Percentiles rank a stretch among this genome's conserved stretches.
phyloP scores from a whole-genome alignment of 768 basidiomycete genomes.

The Phallus indusiatus region DNA sequence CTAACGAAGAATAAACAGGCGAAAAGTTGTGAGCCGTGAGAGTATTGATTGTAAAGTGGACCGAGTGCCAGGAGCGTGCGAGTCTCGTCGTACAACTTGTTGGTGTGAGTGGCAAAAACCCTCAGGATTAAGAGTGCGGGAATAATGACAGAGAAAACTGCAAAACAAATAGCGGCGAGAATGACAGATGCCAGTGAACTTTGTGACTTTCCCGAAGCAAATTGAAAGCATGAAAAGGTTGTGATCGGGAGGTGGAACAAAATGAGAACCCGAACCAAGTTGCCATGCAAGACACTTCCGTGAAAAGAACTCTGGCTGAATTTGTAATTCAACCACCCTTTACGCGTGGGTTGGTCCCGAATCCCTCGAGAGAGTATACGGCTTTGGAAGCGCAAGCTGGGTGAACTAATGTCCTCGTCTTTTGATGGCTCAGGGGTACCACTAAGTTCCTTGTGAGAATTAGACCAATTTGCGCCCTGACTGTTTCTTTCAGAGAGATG shows the following conservation, averaged over 20 bases:
- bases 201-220: slow-evolving; percentile 46
- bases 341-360: slow-evolving; percentile 24
- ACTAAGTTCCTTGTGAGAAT: slow-evolving; percentile 4
- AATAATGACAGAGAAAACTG: slow-evolving; percentile 65
- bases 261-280: slow-evolving; percentile 82
- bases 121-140: slow-evolving; percentile 69
- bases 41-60: slow-evolving; percentile 91
- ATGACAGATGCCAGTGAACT: slow-evolving; percentile 54
- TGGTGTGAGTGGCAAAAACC: slow-evolving; percentile 72
- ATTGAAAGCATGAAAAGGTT: slow-evolving; percentile 83
- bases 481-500: slow-evolving; percentile 14
- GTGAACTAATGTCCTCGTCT: slow-evolving; percentile 6
- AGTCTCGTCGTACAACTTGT: slow-evolving; percentile 92
- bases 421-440: slow-evolving; percentile 2
- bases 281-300: slow-evolving; percentile 74
- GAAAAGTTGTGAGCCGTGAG: slow-evolving; percentile 85
- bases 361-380: slow-evolving; percentile 26
- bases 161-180: slow-evolving; percentile 76
- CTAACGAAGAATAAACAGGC: slow-evolving; percentile 70
- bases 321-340: slow-evolving; percentile 46
- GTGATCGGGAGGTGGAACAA: slow-evolving; percentile 94
- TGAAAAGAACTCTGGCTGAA: slow-evolving; percentile 70
- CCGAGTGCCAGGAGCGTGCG: slow-evolving; percentile 84
- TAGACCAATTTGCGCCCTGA: slow-evolving; percentile 12
- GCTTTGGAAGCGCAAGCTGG: slow-evolving; percentile 27